Evolutionary conservation across 805 yeast genomes (phyloP).

Genomic region (Alloascoidea africana): DNA sequence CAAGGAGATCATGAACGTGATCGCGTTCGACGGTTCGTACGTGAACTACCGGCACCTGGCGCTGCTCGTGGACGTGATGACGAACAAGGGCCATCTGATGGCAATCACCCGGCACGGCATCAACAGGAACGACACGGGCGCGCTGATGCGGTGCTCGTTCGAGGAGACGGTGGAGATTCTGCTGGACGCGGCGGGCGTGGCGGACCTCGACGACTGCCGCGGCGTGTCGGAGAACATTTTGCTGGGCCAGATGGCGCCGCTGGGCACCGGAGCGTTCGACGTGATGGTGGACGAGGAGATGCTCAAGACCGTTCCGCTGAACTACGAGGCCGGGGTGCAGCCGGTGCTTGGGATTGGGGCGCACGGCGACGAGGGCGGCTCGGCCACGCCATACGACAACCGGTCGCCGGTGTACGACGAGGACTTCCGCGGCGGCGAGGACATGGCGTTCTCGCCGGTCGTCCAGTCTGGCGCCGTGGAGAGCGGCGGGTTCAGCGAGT

Average conservation of each 20-base stretch:
- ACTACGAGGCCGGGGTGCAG: constrained; percentile 10
- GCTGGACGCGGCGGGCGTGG: constrained; percentile 96
- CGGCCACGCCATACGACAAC: constrained; percentile 81
- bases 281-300: constrained; percentile 87
- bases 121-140: constrained; percentile 97
- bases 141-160: constrained; percentile 97
- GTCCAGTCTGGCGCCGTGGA: constrained; percentile 76
- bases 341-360: neutral
- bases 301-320: constrained; percentile 50
- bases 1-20: constrained; percentile 90
- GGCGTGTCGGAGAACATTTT: constrained; percentile 98
- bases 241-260: constrained; percentile 96
- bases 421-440: constrained; percentile 47
- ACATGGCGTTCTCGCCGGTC: constrained; percentile 85
- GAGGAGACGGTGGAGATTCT: constrained; percentile 98
- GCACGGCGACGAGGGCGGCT: constrained; percentile 39
- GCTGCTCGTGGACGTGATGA: constrained; percentile 93
- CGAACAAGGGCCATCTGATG: constrained; percentile 94
- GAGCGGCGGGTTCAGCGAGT: constrained; percentile 78
- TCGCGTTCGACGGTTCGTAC: constrained; percentile 98
- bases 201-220: constrained; percentile 94
- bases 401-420: constrained; percentile 50
- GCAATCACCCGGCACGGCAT: constrained; percentile 99
- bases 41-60: constrained; percentile 99
- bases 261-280: constrained; percentile 97